Evolutionary conservation across 2,329 filamentous ascomycete genomes (phyloP), one percentile per base, ranked within the genome.

Genomic region (Ophiostoma quercus): DNA sequence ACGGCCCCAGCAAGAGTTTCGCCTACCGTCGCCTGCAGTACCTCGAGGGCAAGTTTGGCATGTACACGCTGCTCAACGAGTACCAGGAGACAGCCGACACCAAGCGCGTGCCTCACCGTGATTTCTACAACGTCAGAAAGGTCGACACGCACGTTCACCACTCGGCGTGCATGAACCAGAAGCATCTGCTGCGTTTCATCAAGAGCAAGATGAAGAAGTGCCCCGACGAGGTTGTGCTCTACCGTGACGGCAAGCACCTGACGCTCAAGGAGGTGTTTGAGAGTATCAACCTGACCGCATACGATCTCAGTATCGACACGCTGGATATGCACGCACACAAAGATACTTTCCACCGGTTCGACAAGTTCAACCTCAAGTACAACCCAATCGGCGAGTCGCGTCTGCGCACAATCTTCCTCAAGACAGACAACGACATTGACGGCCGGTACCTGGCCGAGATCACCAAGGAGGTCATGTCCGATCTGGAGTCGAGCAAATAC

Each of bases 161-260:
- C 79, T 99, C 95, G 19, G 95, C 95, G 32, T 99, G 95, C 79
- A 99, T 99, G 95, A 99, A 99, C 77, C 95, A 99, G 80, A 99
- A 99, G 81, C 95, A 99, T 84, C 82, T 99, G 70, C 83, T 99
- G 72, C 92, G 95, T 69, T 99, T 99, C 80, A 99, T 99, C 83
- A 99, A 99, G 81, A 97, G 93, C 80, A 99, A 99, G 82, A 97
- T 99, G 92, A 98, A 97, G 85, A 99, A 97, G 80, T 95, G 87
- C 22, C 93, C 94, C 0, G 92, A 98, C 76, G 95, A 99, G 80
- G 88, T 95, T 41, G 95, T 99, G 7, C 85, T 99, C 63, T 96
- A 89, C 79, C 87, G 95, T 77, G 95, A 99, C 78, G 94, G 91
- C 71, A 96, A 94, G 79, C 88, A 96, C 79, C 83, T 99, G 75